These are phyloP conservation scores for Paspalum vaginatum DNA, from an alignment of 176 grass and related monocot genomes.

Conservation along the genomic window DNA sequence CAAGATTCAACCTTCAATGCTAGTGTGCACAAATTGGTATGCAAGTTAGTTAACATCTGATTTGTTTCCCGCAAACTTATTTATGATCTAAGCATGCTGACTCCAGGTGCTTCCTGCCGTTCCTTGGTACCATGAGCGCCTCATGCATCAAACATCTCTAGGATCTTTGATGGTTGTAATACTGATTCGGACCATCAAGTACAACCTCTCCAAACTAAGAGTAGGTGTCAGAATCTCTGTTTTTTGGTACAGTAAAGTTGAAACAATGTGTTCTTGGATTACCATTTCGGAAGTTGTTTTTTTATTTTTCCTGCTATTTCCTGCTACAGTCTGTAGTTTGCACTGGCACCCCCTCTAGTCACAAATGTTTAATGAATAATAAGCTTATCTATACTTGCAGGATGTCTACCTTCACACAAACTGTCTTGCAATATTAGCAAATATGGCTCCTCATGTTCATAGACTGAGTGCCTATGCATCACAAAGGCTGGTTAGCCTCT, in stretches of 20 bases:
- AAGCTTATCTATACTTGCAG: conserved; percentile 56
- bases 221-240: conserved; percentile 53
- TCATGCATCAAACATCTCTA: conserved; percentile 90
- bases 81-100: not conserved
- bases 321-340: conserved; percentile 22
- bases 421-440: conserved; percentile 96
- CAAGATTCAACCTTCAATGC: conserved; percentile 99
- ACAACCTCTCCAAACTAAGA: conserved; percentile 97
- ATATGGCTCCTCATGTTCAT: conserved; percentile 97
- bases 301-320: not conserved
- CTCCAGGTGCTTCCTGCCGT: conserved; percentile 78
- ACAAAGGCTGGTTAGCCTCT: conserved; percentile 99
- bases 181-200: conserved; percentile 96
- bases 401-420: conserved; percentile 99
- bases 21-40: conserved; percentile 95
- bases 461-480: conserved; percentile 95
- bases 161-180: conserved; percentile 97
- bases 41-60: conserved; percentile 28
- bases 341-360: not conserved
- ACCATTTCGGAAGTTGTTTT: not conserved
- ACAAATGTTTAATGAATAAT: conserved; percentile 26
- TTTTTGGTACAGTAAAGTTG: conserved; percentile 23
- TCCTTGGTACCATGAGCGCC: conserved; percentile 97
- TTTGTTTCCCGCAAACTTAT: conserved; percentile 39
- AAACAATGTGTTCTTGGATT: not conserved